Evolutionary conservation across 2,329 filamentous ascomycete species (phyloP), one percentile per base, ranked within the genome.

Genomic region (Penicillium psychrosexuale): DNA sequence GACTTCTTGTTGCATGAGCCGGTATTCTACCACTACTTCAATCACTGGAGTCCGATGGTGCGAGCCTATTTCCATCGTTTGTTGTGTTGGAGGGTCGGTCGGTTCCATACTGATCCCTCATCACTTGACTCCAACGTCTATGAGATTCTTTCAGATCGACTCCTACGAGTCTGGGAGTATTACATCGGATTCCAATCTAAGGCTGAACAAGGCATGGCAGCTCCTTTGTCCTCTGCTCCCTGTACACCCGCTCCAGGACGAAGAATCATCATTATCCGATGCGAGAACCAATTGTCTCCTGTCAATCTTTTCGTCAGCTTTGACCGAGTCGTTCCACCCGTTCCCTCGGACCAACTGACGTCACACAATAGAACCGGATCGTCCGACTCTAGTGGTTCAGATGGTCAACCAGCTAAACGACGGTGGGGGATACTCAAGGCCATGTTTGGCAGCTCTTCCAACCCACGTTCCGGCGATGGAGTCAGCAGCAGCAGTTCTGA

Each of bases 41-140:
- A 89, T 67, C 91, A 96, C 67, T 96, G 92, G 91, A 96, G 90
- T 67, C 91, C 92, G 0, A 96, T 96, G 92, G 90, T 96, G 22
- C 84, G 92, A 57, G 88, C 91, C 13, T 97, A 96, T 72, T 97
- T 88, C 69, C 94, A 96, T 83, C 89, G 92, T 44, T 77, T 97
- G 47, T 74, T 96, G 22, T 96, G 91, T 73, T 97, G 92, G 92
- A 84, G 91, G 56, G 78, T 97, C 45, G 93, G 89, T 61, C 82
- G 92, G 59, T 89, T 88, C 66, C 83, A 86, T 49, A 90, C 87
- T 15, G 83, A 81, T 44, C 78, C 84, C 22, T 83, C 84, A 42
- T 81, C 85, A 28, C 71, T 84, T 38, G 89, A 94, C 68, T 73
- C 80, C 86, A 81, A 82, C 62, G 90, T 95, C 55, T 87, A 91